A percentile compares a stretch with the other conserved stretches of the same genome.
These are phyloP conservation scores for Aspergillus floridensis DNA, from an alignment of 2,329 filamentous ascomycete species.

Conservation along the genomic window DNA sequence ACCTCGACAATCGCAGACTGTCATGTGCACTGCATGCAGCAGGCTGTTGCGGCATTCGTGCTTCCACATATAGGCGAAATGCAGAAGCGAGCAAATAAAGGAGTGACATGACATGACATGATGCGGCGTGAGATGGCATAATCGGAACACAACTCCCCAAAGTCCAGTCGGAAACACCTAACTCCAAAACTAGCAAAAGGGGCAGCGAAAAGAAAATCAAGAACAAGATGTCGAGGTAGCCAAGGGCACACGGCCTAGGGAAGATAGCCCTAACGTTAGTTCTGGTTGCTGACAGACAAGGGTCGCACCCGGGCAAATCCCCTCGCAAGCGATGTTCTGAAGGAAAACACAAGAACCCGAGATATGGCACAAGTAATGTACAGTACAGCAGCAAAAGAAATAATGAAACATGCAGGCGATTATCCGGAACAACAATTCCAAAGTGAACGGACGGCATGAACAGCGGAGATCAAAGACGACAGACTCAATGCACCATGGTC, in stretches of 20 bases:
- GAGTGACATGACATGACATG: slow-evolving; percentile 21
- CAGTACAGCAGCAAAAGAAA: background rate
- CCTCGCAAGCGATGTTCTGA: background rate
- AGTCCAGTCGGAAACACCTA: slow-evolving; percentile 19
- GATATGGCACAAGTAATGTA: background rate
- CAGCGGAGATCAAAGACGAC: too few relatives aligned
- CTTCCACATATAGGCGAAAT: background rate
- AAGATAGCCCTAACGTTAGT: background rate
- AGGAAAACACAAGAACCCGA: slow-evolving; percentile 3
- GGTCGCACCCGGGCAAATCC: background rate
- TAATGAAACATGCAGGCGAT: background rate
- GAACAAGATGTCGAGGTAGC: slow-evolving; percentile 8
- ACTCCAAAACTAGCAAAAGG: slow-evolving; percentile 31
- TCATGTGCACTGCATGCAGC: background rate
- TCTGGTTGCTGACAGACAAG: background rate
- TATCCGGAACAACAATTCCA: slow-evolving; percentile 4
- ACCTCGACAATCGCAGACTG: background rate
- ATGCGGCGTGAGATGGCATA: slow-evolving; percentile 4
- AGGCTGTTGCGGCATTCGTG: background rate
- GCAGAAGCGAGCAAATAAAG: slow-evolving; percentile 13
- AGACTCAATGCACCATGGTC: background rate
- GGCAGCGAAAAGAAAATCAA: slow-evolving; percentile 8
- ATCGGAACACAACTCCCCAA: background rate
- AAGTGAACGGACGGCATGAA: background rate
- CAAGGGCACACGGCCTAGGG: background rate